Base-by-base conservation (phyloP, 306 rosid species). In the Albizia julibrissin region DNA sequence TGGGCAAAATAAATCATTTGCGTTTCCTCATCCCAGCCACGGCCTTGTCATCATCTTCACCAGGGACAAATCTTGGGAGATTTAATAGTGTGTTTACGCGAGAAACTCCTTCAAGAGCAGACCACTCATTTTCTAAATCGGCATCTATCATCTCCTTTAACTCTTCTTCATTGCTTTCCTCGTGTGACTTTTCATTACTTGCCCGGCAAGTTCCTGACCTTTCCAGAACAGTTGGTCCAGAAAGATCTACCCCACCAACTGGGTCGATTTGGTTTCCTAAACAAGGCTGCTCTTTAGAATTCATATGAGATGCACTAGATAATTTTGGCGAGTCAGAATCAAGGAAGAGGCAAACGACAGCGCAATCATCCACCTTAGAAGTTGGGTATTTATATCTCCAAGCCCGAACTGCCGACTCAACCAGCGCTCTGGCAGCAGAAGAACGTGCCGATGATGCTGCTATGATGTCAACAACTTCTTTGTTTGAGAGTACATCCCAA, bases 401-500 rank as follows among this genome's bases (percentile, higher is more conserved):
- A 21, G 89, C 87, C 46, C 93, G 88, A 78, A 96, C 89, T 1
- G 99, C 99, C 59, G 92, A 78, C 92, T 96, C 98, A 5, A 96
- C 99, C 70, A 96, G 84, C 15, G 88, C 84, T 81, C 97, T 88
- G 42, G 99, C 98, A 8, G 95, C 98, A 0, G 90, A 74, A 26
- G 97, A 56, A 4, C 92, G 97, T 42, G 82, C 56, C 1, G 94
- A 85, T 18, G 97, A 87, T 12, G 94, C 85, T 58, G 97, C 97
- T 79, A 96, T 47, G 15, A 96, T 89, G 89, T 96, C 97, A 75
- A 96, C 92, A 65, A 92, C 99, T 87, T 96, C 99, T 77, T 92
- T 90, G 91, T 96, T 96, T 58, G 99, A 89, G 33, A 96, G 94
- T 4, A 94, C 99, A 84, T 96, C 99, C 99, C 99, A 96, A 84